Evolutionary conservation across 192 early-diverging fungal species (phyloP), one percentile per base, ranked within the genome.

Genomic region (Gigaspora rosea): DNA sequence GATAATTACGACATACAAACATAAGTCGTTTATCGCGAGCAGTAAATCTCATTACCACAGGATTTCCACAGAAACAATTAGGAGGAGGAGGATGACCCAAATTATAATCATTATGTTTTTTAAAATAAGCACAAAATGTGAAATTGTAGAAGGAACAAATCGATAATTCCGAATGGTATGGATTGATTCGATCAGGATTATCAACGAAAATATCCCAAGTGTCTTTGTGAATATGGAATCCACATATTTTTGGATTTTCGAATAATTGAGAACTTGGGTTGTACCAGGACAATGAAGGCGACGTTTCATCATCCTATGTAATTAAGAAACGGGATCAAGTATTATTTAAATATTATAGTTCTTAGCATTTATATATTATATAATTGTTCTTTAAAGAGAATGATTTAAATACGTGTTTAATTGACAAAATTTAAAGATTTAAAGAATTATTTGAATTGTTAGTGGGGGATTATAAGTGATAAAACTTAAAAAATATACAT

Each of bases 121-220:
- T 3, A 50, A 80, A 77, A 32, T 66, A 47, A n/a, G 75, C 76
- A 63, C 81, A 82, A 64, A 77, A 82, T 0, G 81, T 82, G 36
- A 74, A 80, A 47, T 82, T 82, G 67, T 80, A 82, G 36, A 57
- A 77, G 9, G 81, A 75, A 47, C 81, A 82, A 52, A 68, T 59
- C 27, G 4, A 49, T 2, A 82, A 35, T 62, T 82, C 81, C 1
- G 33, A 12, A 75, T 78, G 65, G 8, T 49, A 3, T 10, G 33
- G 41, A 54, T 75, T 41, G 8, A 78, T 32, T 35, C 12, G 1
- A 18, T 66, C 11, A 10, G n/a, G 15, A 0, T 15, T 10, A 11
- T 62, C 27, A 8, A 70, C 22, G 27, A 79, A 57, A 64, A 20
- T 56, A 49, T 79, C 65, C 81, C 81, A 82, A 11, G 74, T 48